phyloP scores from a whole-genome alignment of 495 filamentous ascomycete genomes.

The Aspergillus indologenus region DNA sequence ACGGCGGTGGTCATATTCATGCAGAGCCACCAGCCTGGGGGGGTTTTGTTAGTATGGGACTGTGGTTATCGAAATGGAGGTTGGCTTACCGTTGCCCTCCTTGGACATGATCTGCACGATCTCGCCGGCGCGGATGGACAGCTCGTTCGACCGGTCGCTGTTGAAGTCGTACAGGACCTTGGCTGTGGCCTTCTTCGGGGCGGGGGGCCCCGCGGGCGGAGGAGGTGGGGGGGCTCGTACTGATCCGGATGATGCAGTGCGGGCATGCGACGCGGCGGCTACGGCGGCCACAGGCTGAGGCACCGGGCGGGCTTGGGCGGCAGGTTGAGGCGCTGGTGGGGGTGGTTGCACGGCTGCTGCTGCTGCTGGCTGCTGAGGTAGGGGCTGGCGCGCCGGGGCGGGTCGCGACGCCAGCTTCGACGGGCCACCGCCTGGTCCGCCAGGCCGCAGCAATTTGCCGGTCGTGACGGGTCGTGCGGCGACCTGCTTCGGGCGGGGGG shows the following conservation, averaged over 20 bases:
- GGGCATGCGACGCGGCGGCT: constrained; percentile 43
- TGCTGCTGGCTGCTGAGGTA: constrained; percentile 36
- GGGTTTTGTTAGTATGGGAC: constrained; percentile 21
- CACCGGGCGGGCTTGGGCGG: constrained; percentile 28
- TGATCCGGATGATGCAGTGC: constrained; percentile 53
- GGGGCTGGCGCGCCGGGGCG: constrained; percentile 45
- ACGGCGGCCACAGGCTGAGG: constrained; percentile 49
- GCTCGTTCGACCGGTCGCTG: constrained; percentile 73
- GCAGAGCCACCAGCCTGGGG: constrained; percentile 88
- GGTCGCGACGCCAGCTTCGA: constrained; percentile 60
- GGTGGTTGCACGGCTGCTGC: constrained; percentile 44
- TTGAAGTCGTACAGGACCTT: constrained; percentile 86
- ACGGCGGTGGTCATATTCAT: constrained; percentile 59
- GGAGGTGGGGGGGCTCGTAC: constrained; percentile 67
- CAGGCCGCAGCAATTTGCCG: constrained; percentile 85
- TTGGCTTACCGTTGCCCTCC: constrained; percentile 77
- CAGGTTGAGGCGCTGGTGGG: constrained; percentile 41
- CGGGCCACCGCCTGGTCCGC: constrained; percentile 78
- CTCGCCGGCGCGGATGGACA: constrained; percentile 72
- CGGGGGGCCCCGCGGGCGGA: constrained; percentile 61
- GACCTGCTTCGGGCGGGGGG: constrained; percentile 79
- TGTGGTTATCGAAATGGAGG: not conserved
- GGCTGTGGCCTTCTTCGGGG: constrained; percentile 69
- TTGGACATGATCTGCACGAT: constrained; percentile 83
- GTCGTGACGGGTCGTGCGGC: constrained; percentile 82